Percentiles rank a stretch among this genome's conserved stretches.
Evolutionary conservation across 495 filamentous ascomycete genomes (phyloP).

Genomic region (Hypoxylon fuscum): DNA sequence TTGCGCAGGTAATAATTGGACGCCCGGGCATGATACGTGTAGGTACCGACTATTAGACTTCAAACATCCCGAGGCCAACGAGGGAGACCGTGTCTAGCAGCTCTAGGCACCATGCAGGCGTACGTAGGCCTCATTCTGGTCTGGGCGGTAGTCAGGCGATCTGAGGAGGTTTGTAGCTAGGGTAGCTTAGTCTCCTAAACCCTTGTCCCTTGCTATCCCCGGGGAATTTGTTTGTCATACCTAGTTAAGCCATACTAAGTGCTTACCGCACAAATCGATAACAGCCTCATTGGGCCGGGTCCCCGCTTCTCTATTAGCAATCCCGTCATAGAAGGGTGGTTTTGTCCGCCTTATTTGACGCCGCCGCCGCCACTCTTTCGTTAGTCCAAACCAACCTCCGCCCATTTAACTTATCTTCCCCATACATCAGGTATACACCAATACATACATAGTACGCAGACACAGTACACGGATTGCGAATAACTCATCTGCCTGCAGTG

Average conservation of each 20-base stretch:
- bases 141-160: constrained; percentile 4
- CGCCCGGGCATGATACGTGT: no score
- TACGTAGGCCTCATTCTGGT: not conserved
- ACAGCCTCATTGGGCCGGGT: constrained; percentile 19
- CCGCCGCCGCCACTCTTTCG: constrained; percentile 6
- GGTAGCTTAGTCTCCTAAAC: not conserved
- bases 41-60: no score
- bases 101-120: not conserved
- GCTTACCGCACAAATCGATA: constrained; percentile 5
- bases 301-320: constrained; percentile 9
- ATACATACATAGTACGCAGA: not conserved
- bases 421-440: constrained; percentile 4
- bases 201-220: not conserved
- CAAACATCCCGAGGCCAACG: not conserved
- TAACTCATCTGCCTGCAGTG: constrained; percentile 36
- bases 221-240: constrained; percentile 9
- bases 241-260: constrained; percentile 5
- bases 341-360: constrained; percentile 21
- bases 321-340: constrained; percentile 21
- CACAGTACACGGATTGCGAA: constrained; percentile 24
- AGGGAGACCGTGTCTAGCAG: no score
- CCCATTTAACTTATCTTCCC: constrained; percentile 20
- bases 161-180: not conserved
- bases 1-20: no score
- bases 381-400: not conserved